phyloP scores from a whole-genome alignment of 495 filamentous ascomycete genomes.

The Xylaria grammica region DNA sequence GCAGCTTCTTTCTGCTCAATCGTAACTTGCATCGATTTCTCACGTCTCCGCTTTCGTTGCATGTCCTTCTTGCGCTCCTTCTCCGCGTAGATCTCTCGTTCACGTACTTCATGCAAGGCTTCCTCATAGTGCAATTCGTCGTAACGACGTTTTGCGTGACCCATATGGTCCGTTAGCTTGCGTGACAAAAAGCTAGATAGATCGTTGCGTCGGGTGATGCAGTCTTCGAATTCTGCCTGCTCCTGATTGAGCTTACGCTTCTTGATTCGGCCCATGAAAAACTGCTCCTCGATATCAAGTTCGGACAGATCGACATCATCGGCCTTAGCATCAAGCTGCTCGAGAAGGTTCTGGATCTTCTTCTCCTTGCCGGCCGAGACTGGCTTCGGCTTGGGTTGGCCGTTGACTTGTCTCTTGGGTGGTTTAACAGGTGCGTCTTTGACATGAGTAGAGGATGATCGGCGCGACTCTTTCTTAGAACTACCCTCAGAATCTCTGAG shows the following conservation, averaged over 20 bases:
- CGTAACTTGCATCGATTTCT: conserved; percentile 89
- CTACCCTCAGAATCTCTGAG: conserved; percentile 44
- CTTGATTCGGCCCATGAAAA: conserved; percentile 63
- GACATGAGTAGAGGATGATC: conserved; percentile 48
- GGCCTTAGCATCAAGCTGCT: conserved; percentile 70
- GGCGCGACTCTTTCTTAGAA: conserved; percentile 47
- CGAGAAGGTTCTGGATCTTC: conserved; percentile 65
- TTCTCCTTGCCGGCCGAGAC: conserved; percentile 70
- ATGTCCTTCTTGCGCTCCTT: conserved; percentile 99
- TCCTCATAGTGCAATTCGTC: conserved; percentile 59
- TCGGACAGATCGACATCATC: conserved; percentile 70
- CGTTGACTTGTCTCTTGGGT: conserved; percentile 58
- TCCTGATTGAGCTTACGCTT: conserved; percentile 64
- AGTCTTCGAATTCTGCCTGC: conserved; percentile 59
- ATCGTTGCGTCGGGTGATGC: conserved; percentile 58
- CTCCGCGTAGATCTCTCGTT: conserved; percentile 88
- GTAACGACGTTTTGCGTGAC: conserved; percentile 56
- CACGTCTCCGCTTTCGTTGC: conserved; percentile 95
- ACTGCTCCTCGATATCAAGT: conserved; percentile 61
- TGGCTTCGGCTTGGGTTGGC: conserved; percentile 56
- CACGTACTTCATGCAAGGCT: conserved; percentile 83
- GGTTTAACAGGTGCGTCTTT: conserved; percentile 52
- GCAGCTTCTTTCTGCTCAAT: conserved; percentile 85
- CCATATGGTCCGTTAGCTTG: conserved; percentile 51
- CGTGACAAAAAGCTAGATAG: conserved; percentile 37